Evolutionary conservation across 2,329 filamentous ascomycete species (phyloP).

Genomic region (Pseudogymnoascus sp.): DNA sequence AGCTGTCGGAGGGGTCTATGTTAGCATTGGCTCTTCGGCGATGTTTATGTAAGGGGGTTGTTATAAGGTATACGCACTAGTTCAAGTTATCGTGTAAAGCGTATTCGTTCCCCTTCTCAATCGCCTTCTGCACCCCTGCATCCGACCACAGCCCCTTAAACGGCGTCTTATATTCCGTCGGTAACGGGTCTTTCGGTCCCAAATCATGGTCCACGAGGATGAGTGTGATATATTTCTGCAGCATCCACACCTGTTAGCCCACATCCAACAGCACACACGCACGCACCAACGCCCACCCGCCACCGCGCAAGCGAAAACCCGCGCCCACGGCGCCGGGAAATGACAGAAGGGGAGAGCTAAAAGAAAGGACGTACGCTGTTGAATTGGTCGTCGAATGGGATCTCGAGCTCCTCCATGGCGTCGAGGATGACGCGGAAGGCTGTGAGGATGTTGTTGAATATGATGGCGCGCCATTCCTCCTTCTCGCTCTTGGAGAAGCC

Average conservation of each 20-base stretch:
- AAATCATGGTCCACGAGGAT: constrained; percentile 77
- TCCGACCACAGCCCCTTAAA: constrained; percentile 82
- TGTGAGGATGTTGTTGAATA: constrained; percentile 90
- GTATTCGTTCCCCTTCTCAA: constrained; percentile 90
- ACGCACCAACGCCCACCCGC: not conserved
- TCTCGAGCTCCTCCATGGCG: constrained; percentile 78
- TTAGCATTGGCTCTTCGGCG: not conserved
- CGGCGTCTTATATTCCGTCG: constrained; percentile 66
- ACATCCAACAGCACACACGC: not conserved
- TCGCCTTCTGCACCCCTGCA: constrained; percentile 74
- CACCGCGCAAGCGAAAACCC: constrained; percentile 11
- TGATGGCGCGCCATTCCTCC: constrained; percentile 88
- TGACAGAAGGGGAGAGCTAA: not conserved
- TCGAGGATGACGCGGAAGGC: constrained; percentile 86
- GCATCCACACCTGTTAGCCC: constrained; percentile 6
- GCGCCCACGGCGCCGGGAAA: not conserved
- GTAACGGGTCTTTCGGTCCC: constrained; percentile 70
- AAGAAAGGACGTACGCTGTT: constrained; percentile 60
- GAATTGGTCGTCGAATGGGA: constrained; percentile 67
- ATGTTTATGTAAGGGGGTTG: not conserved
- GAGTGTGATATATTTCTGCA: constrained; percentile 66
- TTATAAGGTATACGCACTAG: constrained; percentile 56
- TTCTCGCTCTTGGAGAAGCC: constrained; percentile 86
- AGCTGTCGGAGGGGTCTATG: constrained; percentile 45
- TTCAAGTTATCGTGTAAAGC: constrained; percentile 90